Base-by-base conservation (phyloP, 1,139 yeast genomes). In the Suhomyces bokatorum region DNA sequence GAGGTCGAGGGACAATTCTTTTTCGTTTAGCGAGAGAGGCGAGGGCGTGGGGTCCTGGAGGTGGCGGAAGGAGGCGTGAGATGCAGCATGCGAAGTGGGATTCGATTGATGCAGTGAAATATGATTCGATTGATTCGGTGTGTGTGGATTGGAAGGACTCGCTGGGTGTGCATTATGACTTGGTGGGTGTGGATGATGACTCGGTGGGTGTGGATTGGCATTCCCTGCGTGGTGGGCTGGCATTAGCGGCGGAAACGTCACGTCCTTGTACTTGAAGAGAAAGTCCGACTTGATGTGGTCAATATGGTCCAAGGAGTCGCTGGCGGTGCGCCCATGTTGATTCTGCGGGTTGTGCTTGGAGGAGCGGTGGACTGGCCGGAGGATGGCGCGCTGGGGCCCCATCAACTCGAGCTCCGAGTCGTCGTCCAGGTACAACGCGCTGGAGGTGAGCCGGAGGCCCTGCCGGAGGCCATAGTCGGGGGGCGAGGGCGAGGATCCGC, bases 371-470 rank as follows among this genome's bases (percentile, higher is more conserved):
- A 58, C 37, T 9, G 60, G 55, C 37, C 52, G 55, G 6, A 58
- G 31, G 20, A 56, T 57, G 17, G 58, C 52, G 41, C 57, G 48
- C 12, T 56, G 40, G 1, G 60, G 38, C n/a, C 52, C 42, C 26
- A 49, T 20, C 13, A 46, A 37, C 31, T 69, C 73, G 14, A 58
- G 49, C 43, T 65, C 69, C 9, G 69, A 67, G 44, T 69, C 75
- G 36, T 69, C 74, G 50, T 70, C 75, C 10, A 73, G 66, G 10
- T 63, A 42, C 30, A 64, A 51, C 3, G 69, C 65, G 14, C 38
- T 41, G 41, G 58, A 57, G n/a, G 35, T 36, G n/a, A 32, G 35
- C 27, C 44, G 42, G 39, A 43, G 39, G 26, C 28, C 33, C 34
- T 33, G 33, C 5, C 29, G n/a, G 29, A 26, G 13, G 34, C 28